These are phyloP conservation scores for Schrenkiella parvula DNA, from an alignment of 345 rosid species.

Conservation along the genomic window DNA sequence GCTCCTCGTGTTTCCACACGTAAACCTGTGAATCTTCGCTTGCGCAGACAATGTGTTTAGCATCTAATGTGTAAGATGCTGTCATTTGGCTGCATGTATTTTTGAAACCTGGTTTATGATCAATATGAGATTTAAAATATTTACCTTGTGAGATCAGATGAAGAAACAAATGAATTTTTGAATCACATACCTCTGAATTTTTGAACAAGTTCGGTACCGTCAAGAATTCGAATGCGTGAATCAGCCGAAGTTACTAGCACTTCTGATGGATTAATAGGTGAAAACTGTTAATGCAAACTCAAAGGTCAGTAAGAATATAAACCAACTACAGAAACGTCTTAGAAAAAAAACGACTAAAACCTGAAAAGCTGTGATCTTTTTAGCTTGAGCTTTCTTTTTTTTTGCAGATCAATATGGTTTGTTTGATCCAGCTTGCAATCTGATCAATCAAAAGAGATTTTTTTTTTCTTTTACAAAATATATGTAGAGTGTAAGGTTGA, in stretches of 20 bases:
- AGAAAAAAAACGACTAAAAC: conserved; percentile 26
- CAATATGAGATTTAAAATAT: not conserved
- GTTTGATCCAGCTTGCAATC: conserved; percentile 59
- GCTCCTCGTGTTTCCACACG: conserved; percentile 67
- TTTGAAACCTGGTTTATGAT: conserved; percentile 52
- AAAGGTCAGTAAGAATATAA: not conserved
- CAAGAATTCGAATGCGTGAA: conserved; percentile 73
- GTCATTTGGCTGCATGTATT: conserved; percentile 83
- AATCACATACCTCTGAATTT: conserved; percentile 61
- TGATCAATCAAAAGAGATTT: conserved; percentile 30
- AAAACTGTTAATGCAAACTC: conserved; percentile 46
- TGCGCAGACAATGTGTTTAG: conserved; percentile 62
- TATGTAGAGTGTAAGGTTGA: not conserved
- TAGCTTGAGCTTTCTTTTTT: conserved; percentile 58
- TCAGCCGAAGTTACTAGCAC: conserved; percentile 85
- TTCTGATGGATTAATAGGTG: conserved; percentile 72
- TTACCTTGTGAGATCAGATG: not conserved
- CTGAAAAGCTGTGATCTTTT: conserved; percentile 92
- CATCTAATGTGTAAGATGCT: conserved; percentile 73
- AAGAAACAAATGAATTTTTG: not conserved
- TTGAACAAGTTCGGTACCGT: conserved; percentile 55
- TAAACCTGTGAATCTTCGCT: conserved; percentile 91
- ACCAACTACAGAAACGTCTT: not conserved
- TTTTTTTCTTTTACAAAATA: not conserved
- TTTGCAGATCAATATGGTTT: conserved; percentile 47